Conservation (phyloP, 164 flowering plant genomes). For the Houttuynia cordata region DNA sequence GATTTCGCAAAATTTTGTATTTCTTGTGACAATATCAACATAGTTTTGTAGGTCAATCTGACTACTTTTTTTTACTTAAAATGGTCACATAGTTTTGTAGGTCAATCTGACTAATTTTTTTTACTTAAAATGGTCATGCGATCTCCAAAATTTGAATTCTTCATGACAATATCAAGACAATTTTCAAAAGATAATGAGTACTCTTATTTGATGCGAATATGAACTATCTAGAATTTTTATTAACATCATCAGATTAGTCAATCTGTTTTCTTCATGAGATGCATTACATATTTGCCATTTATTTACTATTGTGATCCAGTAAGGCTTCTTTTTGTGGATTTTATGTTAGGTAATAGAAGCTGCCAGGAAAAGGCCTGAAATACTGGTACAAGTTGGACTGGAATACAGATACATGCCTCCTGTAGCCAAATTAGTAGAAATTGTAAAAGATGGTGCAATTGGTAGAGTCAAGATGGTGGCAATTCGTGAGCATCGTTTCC, state of each 20-base stretch:
- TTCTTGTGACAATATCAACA: not conserved
- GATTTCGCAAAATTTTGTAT: not conserved
- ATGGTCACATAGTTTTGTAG: too few species aligned
- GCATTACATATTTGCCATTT: not conserved
- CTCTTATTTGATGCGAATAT: too few species aligned
- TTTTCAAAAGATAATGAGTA: too few species aligned
- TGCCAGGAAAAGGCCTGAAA: conserved; percentile 63
- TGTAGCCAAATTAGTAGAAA: conserved; percentile 67
- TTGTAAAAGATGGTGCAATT: conserved; percentile 58
- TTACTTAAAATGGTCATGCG: too few species aligned
- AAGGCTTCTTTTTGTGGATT: not conserved
- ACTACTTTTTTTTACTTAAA: too few species aligned
- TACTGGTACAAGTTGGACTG: conserved; percentile 85
- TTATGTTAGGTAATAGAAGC: conserved; percentile 57
- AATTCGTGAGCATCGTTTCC: conserved; percentile 88
- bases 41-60: not conserved
- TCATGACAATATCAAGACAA: too few species aligned
- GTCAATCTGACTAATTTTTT: too few species aligned
- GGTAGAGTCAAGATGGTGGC: conserved; percentile 88
- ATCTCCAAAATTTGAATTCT: too few species aligned
- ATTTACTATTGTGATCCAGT: not conserved
- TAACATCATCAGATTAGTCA: too few species aligned
- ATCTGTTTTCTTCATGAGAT: not conserved
- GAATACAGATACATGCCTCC: conserved; percentile 99
- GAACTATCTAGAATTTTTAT: too few species aligned